Evolutionary conservation across 73 alveolate genomes (phyloP).

Genomic region (Loxodes magnus): DNA sequence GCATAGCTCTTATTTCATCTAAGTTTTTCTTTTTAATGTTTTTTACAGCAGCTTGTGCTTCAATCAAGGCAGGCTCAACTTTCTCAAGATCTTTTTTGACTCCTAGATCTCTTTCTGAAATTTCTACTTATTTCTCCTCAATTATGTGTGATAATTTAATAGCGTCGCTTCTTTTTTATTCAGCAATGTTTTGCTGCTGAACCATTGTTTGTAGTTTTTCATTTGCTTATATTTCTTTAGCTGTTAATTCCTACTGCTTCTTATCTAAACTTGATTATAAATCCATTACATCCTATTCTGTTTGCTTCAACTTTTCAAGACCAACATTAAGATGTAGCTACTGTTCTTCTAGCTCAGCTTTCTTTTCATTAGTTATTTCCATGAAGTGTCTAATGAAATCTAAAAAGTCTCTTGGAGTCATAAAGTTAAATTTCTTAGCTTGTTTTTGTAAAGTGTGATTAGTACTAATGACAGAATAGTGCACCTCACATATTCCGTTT

Average conservation of each 20-base stretch:
- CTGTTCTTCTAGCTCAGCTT: slow-evolving; percentile 83
- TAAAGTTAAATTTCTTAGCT: slow-evolving; percentile 93
- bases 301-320: slow-evolving; percentile 82
- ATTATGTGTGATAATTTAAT: slow-evolving; percentile 46
- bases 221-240: slow-evolving; percentile 87
- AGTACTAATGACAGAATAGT: slow-evolving; percentile 55
- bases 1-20: slow-evolving; percentile 76
- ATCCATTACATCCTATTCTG: slow-evolving; percentile 64
- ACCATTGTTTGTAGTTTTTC: slow-evolving; percentile 84
- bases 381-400: slow-evolving; percentile 96
- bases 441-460: slow-evolving; percentile 69
- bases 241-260: slow-evolving; percentile 72
- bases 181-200: slow-evolving; percentile 89
- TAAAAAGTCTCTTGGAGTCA: slow-evolving; percentile 98
- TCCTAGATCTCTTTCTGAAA: slow-evolving; percentile 55
- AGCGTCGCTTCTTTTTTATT: slow-evolving; percentile 63
- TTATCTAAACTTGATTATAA: slow-evolving; percentile 69
- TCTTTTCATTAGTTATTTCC: slow-evolving; percentile 70
- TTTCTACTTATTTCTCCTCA: slow-evolving; percentile 53
- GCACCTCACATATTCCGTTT: slow-evolving; percentile 56
- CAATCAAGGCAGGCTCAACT: slow-evolving; percentile 92
- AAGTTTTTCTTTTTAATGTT: slow-evolving; percentile 59
- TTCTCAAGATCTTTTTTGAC: slow-evolving; percentile 69
- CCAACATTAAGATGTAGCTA: slow-evolving; percentile 90
- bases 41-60: slow-evolving; percentile 84